These are phyloP conservation scores for Apiospora pterosperma DNA, from an alignment of 2,329 filamentous ascomycete species.

Conservation along the genomic window DNA sequence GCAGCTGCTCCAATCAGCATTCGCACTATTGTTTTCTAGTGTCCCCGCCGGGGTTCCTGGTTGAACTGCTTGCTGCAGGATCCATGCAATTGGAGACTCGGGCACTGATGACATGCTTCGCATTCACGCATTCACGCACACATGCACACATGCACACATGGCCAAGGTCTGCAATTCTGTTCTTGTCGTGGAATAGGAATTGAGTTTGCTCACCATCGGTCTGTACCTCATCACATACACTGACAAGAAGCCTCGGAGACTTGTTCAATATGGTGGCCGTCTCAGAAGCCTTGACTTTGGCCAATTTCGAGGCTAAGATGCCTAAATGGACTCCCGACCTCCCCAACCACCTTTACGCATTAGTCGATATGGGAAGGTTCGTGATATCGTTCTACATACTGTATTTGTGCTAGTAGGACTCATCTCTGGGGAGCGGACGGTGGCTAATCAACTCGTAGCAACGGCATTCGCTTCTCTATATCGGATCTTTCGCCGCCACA, in stretches of 20 bases:
- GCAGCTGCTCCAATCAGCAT: background rate
- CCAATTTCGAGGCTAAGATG: conserved; percentile 47
- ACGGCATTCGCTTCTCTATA: conserved; percentile 91
- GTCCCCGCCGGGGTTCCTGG: background rate
- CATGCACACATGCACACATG: too few species aligned
- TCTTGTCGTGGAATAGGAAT: background rate
- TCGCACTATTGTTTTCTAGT: background rate
- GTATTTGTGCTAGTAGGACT: conserved; percentile 8
- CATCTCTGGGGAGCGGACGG: background rate
- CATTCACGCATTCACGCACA: background rate
- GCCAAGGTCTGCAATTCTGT: background rate
- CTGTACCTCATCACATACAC: background rate
- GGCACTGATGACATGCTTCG: background rate
- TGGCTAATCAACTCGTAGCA: conserved; percentile 46
- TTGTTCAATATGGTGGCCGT: background rate
- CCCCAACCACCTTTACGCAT: conserved; percentile 49
- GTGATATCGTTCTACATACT: conserved; percentile 15
- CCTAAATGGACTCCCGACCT: conserved; percentile 44
- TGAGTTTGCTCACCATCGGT: background rate
- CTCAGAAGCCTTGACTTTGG: conserved; percentile 44
- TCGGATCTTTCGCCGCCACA: conserved; percentile 71
- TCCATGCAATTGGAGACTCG: background rate
- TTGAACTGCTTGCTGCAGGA: background rate
- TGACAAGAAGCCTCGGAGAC: background rate
- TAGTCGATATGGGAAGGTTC: conserved; percentile 60